Percentiles rank a stretch among this genome's conserved stretches.
Conservation (phyloP, 2,329 filamentous ascomycete species). For the Anthostomella pinea region DNA sequence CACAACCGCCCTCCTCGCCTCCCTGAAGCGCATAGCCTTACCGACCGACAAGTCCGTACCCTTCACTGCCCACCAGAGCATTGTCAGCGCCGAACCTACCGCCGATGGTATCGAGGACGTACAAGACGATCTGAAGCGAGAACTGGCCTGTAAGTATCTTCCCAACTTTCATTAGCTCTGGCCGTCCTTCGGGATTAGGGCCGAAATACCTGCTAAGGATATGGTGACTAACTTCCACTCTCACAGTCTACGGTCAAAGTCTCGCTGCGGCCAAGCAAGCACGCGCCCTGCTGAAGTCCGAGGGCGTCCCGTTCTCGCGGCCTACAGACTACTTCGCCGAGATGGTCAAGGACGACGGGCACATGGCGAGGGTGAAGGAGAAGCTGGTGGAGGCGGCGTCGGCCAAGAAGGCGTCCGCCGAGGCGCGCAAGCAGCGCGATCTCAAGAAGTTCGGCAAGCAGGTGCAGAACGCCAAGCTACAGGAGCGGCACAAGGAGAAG, state of each 20-base stretch:
- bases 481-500: conserved; percentile 92
- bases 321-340: conserved; percentile 97
- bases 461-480: conserved; percentile 92
- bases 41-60: conserved; percentile 64
- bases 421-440: conserved; percentile 88
- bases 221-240: too few relatives aligned
- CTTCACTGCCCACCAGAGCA: conserved; percentile 79
- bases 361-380: conserved; percentile 95
- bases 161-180: too few relatives aligned
- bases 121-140: conserved; percentile 87
- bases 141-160: too few relatives aligned
- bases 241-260: conserved; percentile 89
- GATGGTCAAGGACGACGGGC: conserved; percentile 98
- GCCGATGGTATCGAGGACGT: conserved; percentile 70
- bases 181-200: too few relatives aligned
- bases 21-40: conserved; percentile 75
- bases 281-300: conserved; percentile 71
- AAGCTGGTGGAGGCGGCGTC: conserved; percentile 92
- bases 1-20: conserved; percentile 76
- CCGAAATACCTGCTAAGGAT: too few relatives aligned
- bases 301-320: conserved; percentile 81
- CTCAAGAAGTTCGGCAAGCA: conserved; percentile 99
- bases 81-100: conserved; percentile 60
- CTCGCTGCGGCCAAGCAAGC: conserved; percentile 74
- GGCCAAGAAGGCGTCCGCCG: conserved; percentile 84